Evolutionary conservation across 176 grass and related monocot species (phyloP), one percentile per base, ranked within the genome.

Genomic region (Raddia guianensis): DNA sequence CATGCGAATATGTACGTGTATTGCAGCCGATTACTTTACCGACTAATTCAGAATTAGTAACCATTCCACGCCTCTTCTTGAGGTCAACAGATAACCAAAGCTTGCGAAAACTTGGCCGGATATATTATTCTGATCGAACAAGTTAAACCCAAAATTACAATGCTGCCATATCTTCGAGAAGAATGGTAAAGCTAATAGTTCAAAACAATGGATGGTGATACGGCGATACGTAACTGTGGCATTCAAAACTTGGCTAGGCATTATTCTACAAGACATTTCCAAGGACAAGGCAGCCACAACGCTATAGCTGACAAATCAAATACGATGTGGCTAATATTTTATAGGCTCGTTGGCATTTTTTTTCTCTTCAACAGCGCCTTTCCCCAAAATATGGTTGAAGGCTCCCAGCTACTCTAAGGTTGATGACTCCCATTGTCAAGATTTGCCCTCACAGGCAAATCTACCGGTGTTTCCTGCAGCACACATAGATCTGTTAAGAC

Each of bases 401-500:
- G 5, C 49, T 16, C 43, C 61, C 32, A 42, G 37, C 37, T 3
- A 2, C 37, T 40, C 37, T 16, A 45, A 37, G 47, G 10, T 32
- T 74, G 6, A 12, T 8, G 48, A 3, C 49, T 16, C 43, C 61
- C 32, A 42, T 6, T 3, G 15, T 58, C 52, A 58, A 15, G 50
- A 57, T 27, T 27, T 27, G 27, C 27, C 27, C 27, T 27, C 27
- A 27, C 27, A 27, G 27, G 21, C 0, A 7, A 7, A 40, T 59
- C 59, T 81, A 89, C 5, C 72, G 77, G 43, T 58, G 76, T 58
- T 89, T 89, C 71, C 87, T 89, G 87, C 77, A 2, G 37, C 65
- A 72, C 59, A 33, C 43, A 66, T 43, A 49, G 10, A 51, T 19
- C 34, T 16, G 16, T 73, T 16, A 72, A 61, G 7, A 15, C 9